Evolutionary conservation across 108 stramenopile genomes (phyloP).

Genomic region (Skeletonema menzelii): DNA sequence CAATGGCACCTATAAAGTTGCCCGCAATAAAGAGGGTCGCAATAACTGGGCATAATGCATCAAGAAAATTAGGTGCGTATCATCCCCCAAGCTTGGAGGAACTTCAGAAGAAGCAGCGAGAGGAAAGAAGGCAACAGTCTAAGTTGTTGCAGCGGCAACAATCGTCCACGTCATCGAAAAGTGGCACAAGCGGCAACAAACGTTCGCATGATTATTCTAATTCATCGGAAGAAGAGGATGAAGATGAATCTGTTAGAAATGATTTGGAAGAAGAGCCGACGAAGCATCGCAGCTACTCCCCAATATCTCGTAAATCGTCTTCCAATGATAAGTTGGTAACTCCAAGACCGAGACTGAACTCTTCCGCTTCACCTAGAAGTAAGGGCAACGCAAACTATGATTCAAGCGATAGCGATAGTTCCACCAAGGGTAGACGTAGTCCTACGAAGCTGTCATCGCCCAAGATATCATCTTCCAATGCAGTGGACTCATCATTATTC

Average conservation of each 20-base stretch:
- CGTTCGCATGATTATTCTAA: background rate
- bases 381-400: conserved; percentile 20
- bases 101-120: conserved; percentile 1
- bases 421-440: background rate
- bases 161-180: background rate
- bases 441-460: conserved; percentile 3
- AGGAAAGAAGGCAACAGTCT: background rate
- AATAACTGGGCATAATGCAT: conserved; percentile 31
- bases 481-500: conserved; percentile 9
- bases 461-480: background rate
- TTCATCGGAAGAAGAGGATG: background rate
- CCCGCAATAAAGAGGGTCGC: conserved; percentile 30
- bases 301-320: conserved; percentile 2
- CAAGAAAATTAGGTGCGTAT: conserved; percentile 20
- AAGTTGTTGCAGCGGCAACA: conserved; percentile 1
- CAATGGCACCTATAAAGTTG: conserved; percentile 38
- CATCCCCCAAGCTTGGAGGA: background rate
- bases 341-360: conserved; percentile 33
- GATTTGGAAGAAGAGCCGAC: background rate
- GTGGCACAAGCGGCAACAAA: background rate
- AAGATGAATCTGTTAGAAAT: background rate
- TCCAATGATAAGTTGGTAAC: conserved; percentile 28
- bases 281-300: background rate
- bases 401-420: conserved; percentile 44
- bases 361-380: conserved; percentile 3